Evolutionary conservation across 495 filamentous ascomycete species (phyloP).

Genomic region (Talaromyces ruber): DNA sequence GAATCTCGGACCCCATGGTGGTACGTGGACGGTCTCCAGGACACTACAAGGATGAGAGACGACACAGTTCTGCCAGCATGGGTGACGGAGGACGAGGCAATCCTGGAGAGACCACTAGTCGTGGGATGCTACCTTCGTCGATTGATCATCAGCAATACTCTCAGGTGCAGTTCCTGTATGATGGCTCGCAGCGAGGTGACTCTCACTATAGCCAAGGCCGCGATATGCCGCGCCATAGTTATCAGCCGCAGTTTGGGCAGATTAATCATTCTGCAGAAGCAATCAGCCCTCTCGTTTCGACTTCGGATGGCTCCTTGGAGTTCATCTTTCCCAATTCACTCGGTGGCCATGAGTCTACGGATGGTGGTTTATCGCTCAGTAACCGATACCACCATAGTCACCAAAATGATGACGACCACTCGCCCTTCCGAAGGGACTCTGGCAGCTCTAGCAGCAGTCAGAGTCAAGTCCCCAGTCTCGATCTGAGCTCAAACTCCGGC

Average conservation of each 20-base stretch:
- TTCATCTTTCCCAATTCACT: neutral
- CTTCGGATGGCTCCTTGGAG: neutral
- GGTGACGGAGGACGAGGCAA: slow-evolving; percentile 48
- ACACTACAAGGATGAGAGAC: slow-evolving; percentile 80
- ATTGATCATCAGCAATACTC: slow-evolving; percentile 24
- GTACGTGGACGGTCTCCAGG: slow-evolving; percentile 89
- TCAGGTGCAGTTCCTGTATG: slow-evolving; percentile 30
- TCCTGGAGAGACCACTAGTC: slow-evolving; percentile 6
- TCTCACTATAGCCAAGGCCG: slow-evolving; percentile 19
- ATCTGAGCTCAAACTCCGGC: slow-evolving; percentile 15
- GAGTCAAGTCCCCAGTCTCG: slow-evolving; percentile 10
- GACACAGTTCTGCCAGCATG: slow-evolving; percentile 62
- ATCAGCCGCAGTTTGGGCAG: neutral
- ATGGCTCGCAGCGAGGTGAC: slow-evolving; percentile 22
- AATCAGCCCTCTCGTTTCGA: neutral
- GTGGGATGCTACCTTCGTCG: slow-evolving; percentile 20
- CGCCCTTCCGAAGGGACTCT: neutral
- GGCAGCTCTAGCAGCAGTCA: neutral
- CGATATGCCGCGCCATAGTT: neutral
- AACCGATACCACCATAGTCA: neutral
- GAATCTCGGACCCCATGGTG: slow-evolving; percentile 79
- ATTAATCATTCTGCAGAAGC: neutral
- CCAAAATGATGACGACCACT: neutral
- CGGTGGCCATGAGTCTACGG: neutral
- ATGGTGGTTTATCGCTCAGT: neutral